These are phyloP conservation scores for Lactarius deliciosus DNA, from an alignment of 768 basidiomycete species.

Conservation along the genomic window DNA sequence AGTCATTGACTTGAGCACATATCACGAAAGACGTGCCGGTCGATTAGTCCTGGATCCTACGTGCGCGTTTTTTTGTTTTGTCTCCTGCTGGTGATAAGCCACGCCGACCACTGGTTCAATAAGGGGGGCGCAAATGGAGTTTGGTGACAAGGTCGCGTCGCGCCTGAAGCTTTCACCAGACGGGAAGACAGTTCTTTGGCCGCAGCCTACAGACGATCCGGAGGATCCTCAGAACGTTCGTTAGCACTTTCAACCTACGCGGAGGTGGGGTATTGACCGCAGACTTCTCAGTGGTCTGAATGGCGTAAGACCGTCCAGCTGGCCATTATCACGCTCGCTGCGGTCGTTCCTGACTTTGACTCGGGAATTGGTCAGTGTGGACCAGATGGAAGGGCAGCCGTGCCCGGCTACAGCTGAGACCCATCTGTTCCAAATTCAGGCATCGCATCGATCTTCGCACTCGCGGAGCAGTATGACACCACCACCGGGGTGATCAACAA, in stretches of 20 bases:
- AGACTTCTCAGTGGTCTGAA: conserved; percentile 48
- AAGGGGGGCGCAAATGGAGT: conserved; percentile 62
- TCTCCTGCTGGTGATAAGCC: not conserved
- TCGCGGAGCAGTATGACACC: conserved; percentile 55
- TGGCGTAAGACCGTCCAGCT: conserved; percentile 56
- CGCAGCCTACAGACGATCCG: conserved; percentile 61
- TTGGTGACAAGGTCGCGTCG: conserved; percentile 54
- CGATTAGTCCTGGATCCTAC: conserved; percentile 61
- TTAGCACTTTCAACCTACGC: not conserved
- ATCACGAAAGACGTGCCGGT: conserved; percentile 57
- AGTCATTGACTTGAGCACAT: conserved; percentile 39
- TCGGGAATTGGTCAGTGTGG: conserved; percentile 54
- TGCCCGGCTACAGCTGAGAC: not conserved
- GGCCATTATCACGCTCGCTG: conserved; percentile 59
- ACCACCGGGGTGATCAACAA: conserved; percentile 59
- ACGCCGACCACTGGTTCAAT: not conserved
- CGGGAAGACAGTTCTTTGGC: conserved; percentile 64
- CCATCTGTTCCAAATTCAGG: conserved; percentile 36
- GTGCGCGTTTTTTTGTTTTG: conserved; percentile 36
- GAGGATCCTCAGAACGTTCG: conserved; percentile 63
- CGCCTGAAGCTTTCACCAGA: conserved; percentile 58
- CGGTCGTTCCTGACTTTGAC: conserved; percentile 66
- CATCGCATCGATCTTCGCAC: conserved; percentile 60
- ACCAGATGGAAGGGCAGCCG: not conserved
- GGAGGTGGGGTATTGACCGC: not conserved